Evolutionary conservation across 2,329 filamentous ascomycete species (phyloP).

Genomic region (Trichoderma cornu-damae): DNA sequence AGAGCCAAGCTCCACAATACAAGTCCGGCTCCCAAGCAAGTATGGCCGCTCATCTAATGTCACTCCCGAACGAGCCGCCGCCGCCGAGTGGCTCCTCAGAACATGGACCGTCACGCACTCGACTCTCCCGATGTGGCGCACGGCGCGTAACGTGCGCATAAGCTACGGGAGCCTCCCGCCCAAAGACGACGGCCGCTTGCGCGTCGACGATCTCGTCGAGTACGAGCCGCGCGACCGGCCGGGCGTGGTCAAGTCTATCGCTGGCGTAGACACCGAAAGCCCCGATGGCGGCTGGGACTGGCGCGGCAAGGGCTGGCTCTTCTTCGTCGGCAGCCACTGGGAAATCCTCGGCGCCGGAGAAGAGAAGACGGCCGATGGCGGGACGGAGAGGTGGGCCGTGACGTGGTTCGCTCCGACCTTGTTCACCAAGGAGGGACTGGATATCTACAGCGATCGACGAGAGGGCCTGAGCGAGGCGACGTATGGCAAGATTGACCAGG

Average conservation of each 20-base stretch:
- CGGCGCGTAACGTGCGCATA: slow-evolving; percentile 73
- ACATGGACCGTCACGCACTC: slow-evolving; percentile 73
- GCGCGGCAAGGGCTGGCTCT: slow-evolving; percentile 71
- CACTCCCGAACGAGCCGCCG: slow-evolving; percentile 21
- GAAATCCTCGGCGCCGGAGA: slow-evolving; percentile 74
- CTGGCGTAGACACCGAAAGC: slow-evolving; percentile 56
- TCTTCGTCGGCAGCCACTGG: slow-evolving; percentile 71
- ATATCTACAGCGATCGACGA: slow-evolving; percentile 64
- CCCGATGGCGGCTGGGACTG: slow-evolving; percentile 58
- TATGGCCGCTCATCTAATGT: slow-evolving; percentile 36
- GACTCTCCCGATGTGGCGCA: slow-evolving; percentile 74
- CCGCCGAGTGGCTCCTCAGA: slow-evolving; percentile 55
- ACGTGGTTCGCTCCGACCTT: slow-evolving; percentile 80
- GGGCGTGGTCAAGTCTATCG: slow-evolving; percentile 53
- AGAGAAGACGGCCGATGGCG: slow-evolving; percentile 35
- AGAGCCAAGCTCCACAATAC: slow-evolving; percentile 22
- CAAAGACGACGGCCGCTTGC: slow-evolving; percentile 35
- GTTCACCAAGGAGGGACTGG: slow-evolving; percentile 77
- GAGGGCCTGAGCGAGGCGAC: slow-evolving; percentile 56
- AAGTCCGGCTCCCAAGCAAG: slow-evolving; percentile 42
- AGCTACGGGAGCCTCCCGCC: slow-evolving; percentile 58
- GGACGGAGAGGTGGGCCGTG: slow-evolving; percentile 63
- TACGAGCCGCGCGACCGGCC: slow-evolving; percentile 54
- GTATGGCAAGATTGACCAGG: slow-evolving; percentile 51
- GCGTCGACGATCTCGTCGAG: slow-evolving; percentile 67